These are phyloP conservation scores for Sclerotinia sclerotiorum DNA, from an alignment of 2,329 filamentous ascomycete genomes.

Conservation along the genomic window DNA sequence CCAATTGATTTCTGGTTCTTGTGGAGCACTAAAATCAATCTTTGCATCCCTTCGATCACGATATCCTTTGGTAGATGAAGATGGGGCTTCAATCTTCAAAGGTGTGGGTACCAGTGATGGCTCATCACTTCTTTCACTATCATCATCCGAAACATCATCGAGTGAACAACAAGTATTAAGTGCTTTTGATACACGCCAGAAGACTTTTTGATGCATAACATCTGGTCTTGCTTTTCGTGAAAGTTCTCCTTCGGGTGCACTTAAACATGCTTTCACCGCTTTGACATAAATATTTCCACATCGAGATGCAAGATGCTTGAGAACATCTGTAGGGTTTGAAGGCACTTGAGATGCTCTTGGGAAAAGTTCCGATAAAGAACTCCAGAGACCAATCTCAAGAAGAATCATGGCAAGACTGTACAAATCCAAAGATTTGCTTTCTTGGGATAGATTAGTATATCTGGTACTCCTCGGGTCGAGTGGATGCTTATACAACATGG, in stretches of 20 bases:
- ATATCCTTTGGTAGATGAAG: conserved; percentile 29
- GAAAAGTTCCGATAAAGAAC: conserved; percentile 50
- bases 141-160: conserved; percentile 57
- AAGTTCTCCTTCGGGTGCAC: conserved; percentile 64
- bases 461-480: conserved; percentile 56
- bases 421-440: conserved; percentile 63
- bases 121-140: conserved; percentile 51
- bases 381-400: conserved; percentile 75
- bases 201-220: conserved; percentile 56
- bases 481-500: conserved; percentile 59
- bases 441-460: conserved; percentile 52
- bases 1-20: conserved; percentile 28
- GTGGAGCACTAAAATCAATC: conserved; percentile 24
- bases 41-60: conserved; percentile 21
- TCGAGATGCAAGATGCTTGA: conserved; percentile 45
- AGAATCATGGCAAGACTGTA: conserved; percentile 73
- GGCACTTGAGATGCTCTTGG: conserved; percentile 33
- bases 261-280: conserved; percentile 70
- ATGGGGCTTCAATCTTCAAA: conserved; percentile 28
- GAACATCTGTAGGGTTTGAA: conserved; percentile 32
- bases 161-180: conserved; percentile 62
- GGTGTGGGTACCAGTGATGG: conserved; percentile 40
- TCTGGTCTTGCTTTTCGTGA: conserved; percentile 50
- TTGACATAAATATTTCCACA: conserved; percentile 76
- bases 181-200: conserved; percentile 49